Conservation (phyloP, 2,329 filamentous ascomycete species). For the Aureobasidium pullulans region DNA sequence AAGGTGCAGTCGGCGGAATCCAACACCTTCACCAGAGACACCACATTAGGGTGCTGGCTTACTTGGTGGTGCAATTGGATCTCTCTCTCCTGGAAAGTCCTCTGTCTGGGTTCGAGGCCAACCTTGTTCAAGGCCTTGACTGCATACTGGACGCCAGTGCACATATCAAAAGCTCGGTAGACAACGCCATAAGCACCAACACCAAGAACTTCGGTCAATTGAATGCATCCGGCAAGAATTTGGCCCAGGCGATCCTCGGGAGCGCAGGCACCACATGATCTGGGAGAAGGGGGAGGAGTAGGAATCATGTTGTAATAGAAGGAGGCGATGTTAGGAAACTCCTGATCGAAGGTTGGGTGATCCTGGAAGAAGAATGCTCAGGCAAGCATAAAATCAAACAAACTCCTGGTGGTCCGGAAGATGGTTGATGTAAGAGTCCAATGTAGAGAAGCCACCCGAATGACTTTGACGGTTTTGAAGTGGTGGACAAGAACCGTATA, state of each 20-base stretch:
- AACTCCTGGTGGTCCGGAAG: constrained; percentile 5
- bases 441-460: neutral
- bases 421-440: constrained; percentile 7
- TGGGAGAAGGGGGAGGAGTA: constrained; percentile 44
- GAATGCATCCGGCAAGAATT: constrained; percentile 72
- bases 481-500: constrained; percentile 10
- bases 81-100: constrained; percentile 85
- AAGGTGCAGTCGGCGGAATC: constrained; percentile 88
- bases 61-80: constrained; percentile 86
- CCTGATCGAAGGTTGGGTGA: neutral
- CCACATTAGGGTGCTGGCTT: constrained; percentile 84
- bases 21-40: constrained; percentile 89
- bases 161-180: constrained; percentile 79
- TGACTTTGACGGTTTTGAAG: neutral
- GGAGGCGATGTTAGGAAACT: constrained; percentile 36
- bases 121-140: constrained; percentile 96
- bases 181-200: constrained; percentile 96
- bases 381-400: constrained; percentile 11
- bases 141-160: constrained; percentile 75
- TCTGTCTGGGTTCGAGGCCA: constrained; percentile 80
- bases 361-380: constrained; percentile 2
- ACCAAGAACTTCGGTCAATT: constrained; percentile 78
- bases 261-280: constrained; percentile 27
- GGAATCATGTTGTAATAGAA: constrained; percentile 37
- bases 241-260: constrained; percentile 84